Base-by-base conservation (phyloP, 768 basidiomycete genomes). In the Boletus rubropictus region DNA sequence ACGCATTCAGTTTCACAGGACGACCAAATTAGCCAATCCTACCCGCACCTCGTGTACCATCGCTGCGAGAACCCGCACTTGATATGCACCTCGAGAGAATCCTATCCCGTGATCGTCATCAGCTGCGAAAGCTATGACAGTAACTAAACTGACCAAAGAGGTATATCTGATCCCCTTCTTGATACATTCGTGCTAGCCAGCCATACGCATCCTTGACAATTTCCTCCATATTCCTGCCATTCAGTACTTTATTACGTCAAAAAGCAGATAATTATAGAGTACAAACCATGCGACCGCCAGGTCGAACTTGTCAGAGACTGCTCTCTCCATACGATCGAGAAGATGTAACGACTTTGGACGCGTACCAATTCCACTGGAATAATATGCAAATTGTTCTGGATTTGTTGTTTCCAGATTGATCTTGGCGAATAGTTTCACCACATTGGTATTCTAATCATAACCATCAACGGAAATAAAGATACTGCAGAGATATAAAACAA, bases 321-420 rank as follows among this genome's bases (percentile, higher is more conserved):
- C 29, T 12, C 7, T 31, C 29, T 22, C 32, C 20, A 35, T 5
- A 4, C 42, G 33, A 15, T 24, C 2, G 14, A 45, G 1, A 1
- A 8, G 5, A 7, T 24, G 7, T 7, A 35, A 18, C 1, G 27
- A 15, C n/a, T 22, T 32, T 2, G 31, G 17, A n/a, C 55, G 61
- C 0, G 69, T 67, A 2, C 69, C 69, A 9, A 69, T 62, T 1
- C 69, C 69, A 28, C 64, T 71, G 27, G 57, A 63, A 35, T 70
- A 71, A 44, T 64, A 66, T 4, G 68, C 62, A 25, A 49, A 44
- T 34, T 70, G 69, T 5, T 42, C 29, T 0, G 36, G 29, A 14
- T 8, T 3, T 1, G 2, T 7, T 10, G 5, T 29, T 1, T 52
- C 42, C 25, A 51, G 41, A 29, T 69, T n/a, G 33, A 69, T 29